phyloP scores from a whole-genome alignment of 1,284 basidiomycete genomes.

The Apiotrichum sp. region DNA sequence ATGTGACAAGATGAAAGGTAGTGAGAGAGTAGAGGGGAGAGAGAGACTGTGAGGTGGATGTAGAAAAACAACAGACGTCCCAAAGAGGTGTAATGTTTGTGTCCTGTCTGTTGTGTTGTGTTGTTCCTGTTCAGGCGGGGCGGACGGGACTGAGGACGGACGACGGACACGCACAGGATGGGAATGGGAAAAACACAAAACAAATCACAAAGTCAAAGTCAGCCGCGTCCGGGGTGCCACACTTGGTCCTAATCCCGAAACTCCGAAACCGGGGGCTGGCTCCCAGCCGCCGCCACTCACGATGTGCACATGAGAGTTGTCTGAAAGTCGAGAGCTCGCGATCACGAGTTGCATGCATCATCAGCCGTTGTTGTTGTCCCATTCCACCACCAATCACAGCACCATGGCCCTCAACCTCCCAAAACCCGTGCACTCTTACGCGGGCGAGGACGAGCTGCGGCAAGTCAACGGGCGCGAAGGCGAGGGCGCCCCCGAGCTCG shows the following conservation, averaged over 20 bases:
- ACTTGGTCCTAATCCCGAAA: background rate
- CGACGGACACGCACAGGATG: too few species aligned
- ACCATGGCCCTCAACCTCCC: conserved; percentile 43
- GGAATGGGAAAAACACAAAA: background rate
- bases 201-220: background rate
- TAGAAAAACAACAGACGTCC: too few species aligned
- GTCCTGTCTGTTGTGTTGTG: conserved; percentile 7
- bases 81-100: background rate
- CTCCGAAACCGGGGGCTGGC: background rate
- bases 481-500: conserved; percentile 20
- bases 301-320: background rate
- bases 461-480: conserved; percentile 17
- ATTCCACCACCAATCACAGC: background rate
- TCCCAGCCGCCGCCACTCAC: background rate
- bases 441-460: conserved; percentile 41
- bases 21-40: conserved; percentile 7
- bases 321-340: too few species aligned
- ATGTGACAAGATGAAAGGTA: background rate
- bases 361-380: background rate
- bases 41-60: background rate
- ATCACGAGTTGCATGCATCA: background rate
- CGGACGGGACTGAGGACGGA: too few species aligned
- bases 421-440: conserved; percentile 43
- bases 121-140: background rate
- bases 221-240: background rate